Evolutionary conservation across 768 basidiomycete species (phyloP).

Genomic region (Saitozyma podzolica): DNA sequence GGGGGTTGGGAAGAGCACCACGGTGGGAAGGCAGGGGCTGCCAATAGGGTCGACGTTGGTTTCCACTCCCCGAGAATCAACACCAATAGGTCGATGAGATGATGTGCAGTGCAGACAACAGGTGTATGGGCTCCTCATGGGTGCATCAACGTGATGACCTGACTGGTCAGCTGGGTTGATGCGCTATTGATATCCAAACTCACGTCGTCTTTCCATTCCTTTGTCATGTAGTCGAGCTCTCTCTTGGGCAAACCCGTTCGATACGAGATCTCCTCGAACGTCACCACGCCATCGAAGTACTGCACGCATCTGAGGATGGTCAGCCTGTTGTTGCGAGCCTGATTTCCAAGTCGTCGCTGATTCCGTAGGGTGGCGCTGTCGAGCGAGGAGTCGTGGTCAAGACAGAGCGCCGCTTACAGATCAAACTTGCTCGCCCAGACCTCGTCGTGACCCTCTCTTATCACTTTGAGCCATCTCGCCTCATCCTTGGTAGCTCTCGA

Average conservation of each 20-base stretch:
- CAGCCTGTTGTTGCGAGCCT: background rate
- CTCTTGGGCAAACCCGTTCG: conserved; percentile 79
- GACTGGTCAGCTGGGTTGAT: conserved; percentile 8
- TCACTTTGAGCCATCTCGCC: conserved; percentile 82
- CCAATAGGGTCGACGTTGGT: conserved; percentile 31
- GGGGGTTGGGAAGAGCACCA: background rate
- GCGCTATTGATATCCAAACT: conserved; percentile 41
- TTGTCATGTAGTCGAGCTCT: conserved; percentile 77
- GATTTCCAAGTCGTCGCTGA: background rate
- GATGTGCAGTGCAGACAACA: background rate
- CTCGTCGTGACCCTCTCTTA: conserved; percentile 77
- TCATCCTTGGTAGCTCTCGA: conserved; percentile 75
- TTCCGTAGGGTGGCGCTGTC: too few species aligned
- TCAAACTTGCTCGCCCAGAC: conserved; percentile 72
- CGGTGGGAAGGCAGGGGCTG: conserved; percentile 11
- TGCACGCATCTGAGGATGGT: conserved; percentile 70
- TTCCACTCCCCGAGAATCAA: conserved; percentile 19
- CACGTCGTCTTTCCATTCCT: conserved; percentile 86
- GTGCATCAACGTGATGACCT: conserved; percentile 46
- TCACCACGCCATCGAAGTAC: conserved; percentile 88
- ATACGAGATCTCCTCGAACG: conserved; percentile 91
- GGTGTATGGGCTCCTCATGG: conserved; percentile 18
- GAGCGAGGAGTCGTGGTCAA: too few species aligned
- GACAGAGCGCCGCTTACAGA: conserved; percentile 56
- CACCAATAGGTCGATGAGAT: conserved; percentile 4